phyloP scores from a whole-genome alignment of 345 rosid genomes.

The Citropsis articulata region DNA sequence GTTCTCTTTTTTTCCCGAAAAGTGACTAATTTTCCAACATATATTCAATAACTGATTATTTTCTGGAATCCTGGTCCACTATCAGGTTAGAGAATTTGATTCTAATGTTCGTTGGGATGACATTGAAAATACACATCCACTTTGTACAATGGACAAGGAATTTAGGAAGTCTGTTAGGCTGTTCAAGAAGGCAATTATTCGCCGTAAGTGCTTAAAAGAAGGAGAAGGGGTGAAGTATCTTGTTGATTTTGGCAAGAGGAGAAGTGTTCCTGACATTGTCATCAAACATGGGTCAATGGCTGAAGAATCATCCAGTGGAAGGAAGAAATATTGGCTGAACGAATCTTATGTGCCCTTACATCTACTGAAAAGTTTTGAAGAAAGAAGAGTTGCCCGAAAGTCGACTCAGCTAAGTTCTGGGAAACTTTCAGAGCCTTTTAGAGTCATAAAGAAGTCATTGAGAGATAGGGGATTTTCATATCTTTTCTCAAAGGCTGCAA shows the following conservation, averaged over 20 bases:
- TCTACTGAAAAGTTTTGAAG: constrained; percentile 90
- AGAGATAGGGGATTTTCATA: constrained; percentile 63
- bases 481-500: constrained; percentile 80
- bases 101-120: constrained; percentile 88
- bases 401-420: constrained; percentile 40
- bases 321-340: constrained; percentile 85
- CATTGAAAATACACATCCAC: constrained; percentile 62
- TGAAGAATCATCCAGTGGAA: constrained; percentile 86
- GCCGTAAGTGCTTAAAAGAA: constrained; percentile 71
- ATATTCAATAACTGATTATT: neutral
- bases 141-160: constrained; percentile 62
- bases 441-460: constrained; percentile 31
- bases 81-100: constrained; percentile 86
- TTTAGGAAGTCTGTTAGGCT: constrained; percentile 68
- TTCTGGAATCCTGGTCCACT: constrained; percentile 6
- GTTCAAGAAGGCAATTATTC: constrained; percentile 81
- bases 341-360: constrained; percentile 83
- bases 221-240: constrained; percentile 68
- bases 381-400: constrained; percentile 73
- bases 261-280: constrained; percentile 74
- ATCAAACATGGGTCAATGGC: constrained; percentile 57
- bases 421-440: constrained; percentile 36
- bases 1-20: neutral
- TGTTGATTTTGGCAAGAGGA: constrained; percentile 98
- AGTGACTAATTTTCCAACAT: neutral